Conservation (phyloP, 2,329 filamentous ascomycete species). For the Claviceps monticola region DNA sequence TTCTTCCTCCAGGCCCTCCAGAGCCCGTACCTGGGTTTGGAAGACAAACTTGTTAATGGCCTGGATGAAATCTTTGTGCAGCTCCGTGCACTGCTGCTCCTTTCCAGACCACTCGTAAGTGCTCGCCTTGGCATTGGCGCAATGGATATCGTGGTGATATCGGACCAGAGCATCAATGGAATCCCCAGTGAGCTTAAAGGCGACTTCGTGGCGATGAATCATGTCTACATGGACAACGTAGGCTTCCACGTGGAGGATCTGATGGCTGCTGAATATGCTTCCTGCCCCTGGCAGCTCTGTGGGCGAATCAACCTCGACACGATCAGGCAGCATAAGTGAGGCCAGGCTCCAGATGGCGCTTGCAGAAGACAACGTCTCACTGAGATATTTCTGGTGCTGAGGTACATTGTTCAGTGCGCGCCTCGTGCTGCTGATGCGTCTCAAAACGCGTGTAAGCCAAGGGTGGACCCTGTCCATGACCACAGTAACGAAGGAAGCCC, state of each 20-base stretch:
- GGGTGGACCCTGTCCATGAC: constrained; percentile 88
- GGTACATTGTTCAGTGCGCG: constrained; percentile 92
- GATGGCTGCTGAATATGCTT: constrained; percentile 71
- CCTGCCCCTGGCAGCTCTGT: constrained; percentile 78
- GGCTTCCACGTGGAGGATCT: constrained; percentile 84
- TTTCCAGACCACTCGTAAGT: constrained; percentile 96
- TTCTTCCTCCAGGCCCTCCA: constrained; percentile 94
- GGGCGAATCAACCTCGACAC: constrained; percentile 70
- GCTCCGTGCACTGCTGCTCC: constrained; percentile 89
- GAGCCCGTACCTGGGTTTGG: constrained; percentile 71
- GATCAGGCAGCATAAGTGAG: constrained; percentile 84
- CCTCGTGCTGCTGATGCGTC: constrained; percentile 94
- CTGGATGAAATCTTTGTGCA: constrained; percentile 93
- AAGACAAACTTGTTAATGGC: constrained; percentile 96
- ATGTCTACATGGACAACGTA: constrained; percentile 99
- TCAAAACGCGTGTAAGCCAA: constrained; percentile 92
- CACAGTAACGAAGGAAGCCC: constrained; percentile 81
- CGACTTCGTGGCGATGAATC: constrained; percentile 93
- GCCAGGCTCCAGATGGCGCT: constrained; percentile 92
- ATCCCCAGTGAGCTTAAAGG: constrained; percentile 91
- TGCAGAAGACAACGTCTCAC: constrained; percentile 77
- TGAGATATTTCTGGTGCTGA: constrained; percentile 90
- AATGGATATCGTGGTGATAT: constrained; percentile 93
- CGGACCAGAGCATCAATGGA: constrained; percentile 88
- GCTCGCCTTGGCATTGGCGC: constrained; percentile 72